Conservation (phyloP, 805 yeast species). For the Jamesozyma spencerorum region DNA sequence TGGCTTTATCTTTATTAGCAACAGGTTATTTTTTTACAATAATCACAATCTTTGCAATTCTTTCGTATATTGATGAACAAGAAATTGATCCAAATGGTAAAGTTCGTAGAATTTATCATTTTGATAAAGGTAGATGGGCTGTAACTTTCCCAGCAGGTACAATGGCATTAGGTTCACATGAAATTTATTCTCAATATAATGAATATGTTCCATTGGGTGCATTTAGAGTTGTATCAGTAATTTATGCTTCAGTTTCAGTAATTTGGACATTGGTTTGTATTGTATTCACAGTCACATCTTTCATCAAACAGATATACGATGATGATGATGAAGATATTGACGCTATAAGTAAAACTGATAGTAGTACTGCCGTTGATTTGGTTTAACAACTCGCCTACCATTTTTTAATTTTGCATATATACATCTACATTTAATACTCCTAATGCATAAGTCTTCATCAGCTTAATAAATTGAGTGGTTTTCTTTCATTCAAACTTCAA, state of each 20-base stretch:
- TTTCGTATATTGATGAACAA: constrained; percentile 16
- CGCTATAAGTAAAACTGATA: too few relatives aligned
- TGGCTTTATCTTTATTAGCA: constrained; percentile 40
- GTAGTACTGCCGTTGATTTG: too few relatives aligned
- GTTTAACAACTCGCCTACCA: constrained; percentile 3
- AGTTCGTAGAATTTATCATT: constrained; percentile 28
- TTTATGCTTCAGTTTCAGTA: constrained; percentile 48
- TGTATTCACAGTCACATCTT: too few relatives aligned
- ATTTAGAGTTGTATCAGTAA: constrained; percentile 52
- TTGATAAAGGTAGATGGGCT: constrained; percentile 63
- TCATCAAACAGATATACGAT: too few relatives aligned
- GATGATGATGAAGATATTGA: too few relatives aligned
- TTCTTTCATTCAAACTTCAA: too few relatives aligned
- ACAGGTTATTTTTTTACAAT: constrained; percentile 52
- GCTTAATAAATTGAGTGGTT: too few relatives aligned
- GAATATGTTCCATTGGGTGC: constrained; percentile 34
- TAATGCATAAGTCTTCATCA: too few relatives aligned
- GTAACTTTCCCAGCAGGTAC: constrained; percentile 89
- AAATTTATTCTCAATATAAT: constrained; percentile 41
- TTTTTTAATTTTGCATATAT: constrained; percentile 7
- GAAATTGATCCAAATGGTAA: too few relatives aligned
- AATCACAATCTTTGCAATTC: constrained; percentile 31
- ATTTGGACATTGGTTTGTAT: constrained; percentile 36
- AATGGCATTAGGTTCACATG: constrained; percentile 51
- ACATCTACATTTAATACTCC: too few relatives aligned